Percentiles rank a stretch among this genome's conserved stretches.
These are phyloP conservation scores for Logfia minima DNA, from an alignment of 129 eudicot genomes.

Conservation along the genomic window DNA sequence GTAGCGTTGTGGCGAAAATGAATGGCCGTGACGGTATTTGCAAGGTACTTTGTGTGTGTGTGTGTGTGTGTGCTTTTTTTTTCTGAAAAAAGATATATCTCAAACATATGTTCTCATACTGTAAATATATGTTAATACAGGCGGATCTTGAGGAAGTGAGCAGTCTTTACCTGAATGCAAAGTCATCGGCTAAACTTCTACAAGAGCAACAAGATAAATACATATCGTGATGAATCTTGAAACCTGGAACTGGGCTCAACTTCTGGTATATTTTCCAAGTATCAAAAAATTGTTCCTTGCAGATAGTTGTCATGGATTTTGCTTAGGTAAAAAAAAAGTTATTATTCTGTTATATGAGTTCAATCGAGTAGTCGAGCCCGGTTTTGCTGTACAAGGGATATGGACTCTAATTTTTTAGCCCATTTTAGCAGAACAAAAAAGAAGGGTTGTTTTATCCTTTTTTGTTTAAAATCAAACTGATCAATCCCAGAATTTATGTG, in stretches of 20 bases:
- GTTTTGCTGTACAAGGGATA: slow-evolving; percentile 13
- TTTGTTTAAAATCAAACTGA: neutral
- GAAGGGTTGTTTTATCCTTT: neutral
- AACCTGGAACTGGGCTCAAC: neutral
- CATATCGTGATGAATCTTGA: slow-evolving; percentile 47
- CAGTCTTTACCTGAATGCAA: slow-evolving; percentile 80
- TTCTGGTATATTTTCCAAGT: neutral
- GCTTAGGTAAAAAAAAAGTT: neutral
- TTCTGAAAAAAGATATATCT: neutral
- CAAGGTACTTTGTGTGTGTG: slow-evolving; percentile 56
- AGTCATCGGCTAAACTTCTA: slow-evolving; percentile 88
- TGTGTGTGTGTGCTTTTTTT: too few species aligned
- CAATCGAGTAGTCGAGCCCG: neutral
- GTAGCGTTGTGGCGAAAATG: slow-evolving; percentile 86
- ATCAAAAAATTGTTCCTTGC: neutral
- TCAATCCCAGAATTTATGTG: neutral
- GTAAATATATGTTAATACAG: slow-evolving; percentile 31
- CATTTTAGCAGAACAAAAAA: slow-evolving; percentile 12
- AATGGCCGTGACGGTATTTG: slow-evolving; percentile 88
- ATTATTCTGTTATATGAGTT: neutral
- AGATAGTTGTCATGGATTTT: neutral
- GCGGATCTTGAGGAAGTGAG: slow-evolving; percentile 84
- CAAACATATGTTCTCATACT: neutral
- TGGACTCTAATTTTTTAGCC: neutral
- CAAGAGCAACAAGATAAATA: slow-evolving; percentile 97